Evolutionary conservation across 2,329 filamentous ascomycete genomes (phyloP).

Genomic region (Diaporthe ampelina): DNA sequence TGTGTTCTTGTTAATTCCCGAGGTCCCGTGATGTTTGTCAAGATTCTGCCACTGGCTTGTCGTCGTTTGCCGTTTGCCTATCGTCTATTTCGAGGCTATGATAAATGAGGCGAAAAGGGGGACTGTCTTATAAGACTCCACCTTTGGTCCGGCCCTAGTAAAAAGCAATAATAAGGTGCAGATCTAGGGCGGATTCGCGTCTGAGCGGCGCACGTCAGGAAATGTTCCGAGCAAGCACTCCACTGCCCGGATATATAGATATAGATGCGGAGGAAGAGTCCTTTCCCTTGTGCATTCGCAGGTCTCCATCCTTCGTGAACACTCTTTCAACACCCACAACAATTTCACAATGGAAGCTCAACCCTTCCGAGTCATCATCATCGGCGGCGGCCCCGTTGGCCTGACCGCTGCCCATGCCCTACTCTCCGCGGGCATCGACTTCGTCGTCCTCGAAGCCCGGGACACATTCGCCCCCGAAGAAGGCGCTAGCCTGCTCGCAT

Average conservation of each 20-base stretch:
- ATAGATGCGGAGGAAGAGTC: background rate
- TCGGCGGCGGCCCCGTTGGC: constrained; percentile 50
- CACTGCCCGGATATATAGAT: background rate
- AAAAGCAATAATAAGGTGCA: constrained; percentile 4
- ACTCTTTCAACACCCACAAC: background rate
- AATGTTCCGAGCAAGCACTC: background rate
- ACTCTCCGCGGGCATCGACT: constrained; percentile 52
- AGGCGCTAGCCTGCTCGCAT: constrained; percentile 32
- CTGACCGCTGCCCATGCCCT: constrained; percentile 49
- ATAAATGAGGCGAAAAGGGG: background rate
- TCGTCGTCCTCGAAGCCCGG: constrained; percentile 53
- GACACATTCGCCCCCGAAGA: constrained; percentile 15
- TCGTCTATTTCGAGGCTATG: background rate
- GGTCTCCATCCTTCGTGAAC: background rate
- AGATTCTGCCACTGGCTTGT: background rate
- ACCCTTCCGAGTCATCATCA: constrained; percentile 46
- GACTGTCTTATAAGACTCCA: background rate
- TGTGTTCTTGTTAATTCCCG: constrained; percentile 1
- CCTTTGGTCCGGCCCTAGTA: constrained; percentile 1
- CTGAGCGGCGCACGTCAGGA: background rate
- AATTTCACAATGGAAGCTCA: constrained; percentile 1
- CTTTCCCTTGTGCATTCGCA: background rate
- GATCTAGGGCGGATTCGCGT: constrained; percentile 11
- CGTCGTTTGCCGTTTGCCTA: background rate
- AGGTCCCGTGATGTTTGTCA: background rate